These are phyloP conservation scores for Leccinum sublutescens DNA, from an alignment of 768 basidiomycete genomes.

Conservation along the genomic window DNA sequence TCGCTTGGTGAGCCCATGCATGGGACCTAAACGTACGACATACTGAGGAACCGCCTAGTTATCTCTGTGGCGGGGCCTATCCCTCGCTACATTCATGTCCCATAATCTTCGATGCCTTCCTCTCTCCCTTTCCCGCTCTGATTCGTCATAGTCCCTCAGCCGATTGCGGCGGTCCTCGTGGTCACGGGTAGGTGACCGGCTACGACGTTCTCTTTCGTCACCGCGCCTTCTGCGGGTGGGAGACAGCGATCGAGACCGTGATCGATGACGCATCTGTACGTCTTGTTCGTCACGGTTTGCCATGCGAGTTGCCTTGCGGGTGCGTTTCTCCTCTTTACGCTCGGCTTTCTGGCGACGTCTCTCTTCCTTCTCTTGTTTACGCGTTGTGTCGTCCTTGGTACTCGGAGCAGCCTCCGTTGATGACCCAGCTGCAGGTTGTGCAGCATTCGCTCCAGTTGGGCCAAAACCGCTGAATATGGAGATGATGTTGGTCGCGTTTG, in stretches of 20 bases:
- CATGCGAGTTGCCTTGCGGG: slow-evolving; percentile 49
- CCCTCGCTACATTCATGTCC: slow-evolving; percentile 46
- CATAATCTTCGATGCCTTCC: slow-evolving; percentile 51
- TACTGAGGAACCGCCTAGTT: slow-evolving; percentile 15
- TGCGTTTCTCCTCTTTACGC: slow-evolving; percentile 59
- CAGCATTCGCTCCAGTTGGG: slow-evolving; percentile 42
- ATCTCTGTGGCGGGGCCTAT: slow-evolving; percentile 27
- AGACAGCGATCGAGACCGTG: slow-evolving; percentile 38
- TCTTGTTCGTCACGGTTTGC: slow-evolving; percentile 35
- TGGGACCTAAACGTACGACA: slow-evolving; percentile 4
- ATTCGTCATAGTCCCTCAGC: slow-evolving; percentile 27
- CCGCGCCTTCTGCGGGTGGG: slow-evolving; percentile 21
- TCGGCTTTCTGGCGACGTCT: slow-evolving; percentile 50
- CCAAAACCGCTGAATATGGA: slow-evolving; percentile 67
- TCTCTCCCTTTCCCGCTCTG: slow-evolving; percentile 31
- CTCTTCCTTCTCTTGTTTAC: slow-evolving; percentile 46
- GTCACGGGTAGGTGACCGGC: slow-evolving; percentile 29
- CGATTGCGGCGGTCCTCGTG: slow-evolving; percentile 20
- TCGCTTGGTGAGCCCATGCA: slow-evolving; percentile 8
- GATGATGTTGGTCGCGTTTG: slow-evolving; percentile 5
- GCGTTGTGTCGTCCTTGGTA: slow-evolving; percentile 32
- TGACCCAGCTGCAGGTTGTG: slow-evolving; percentile 21
- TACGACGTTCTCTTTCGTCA: slow-evolving; percentile 26
- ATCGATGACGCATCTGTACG: slow-evolving; percentile 22
- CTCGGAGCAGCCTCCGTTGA: slow-evolving; percentile 19